Percentiles rank a stretch among this genome's conserved stretches.
Evolutionary conservation across 2,329 filamentous ascomycete species (phyloP).

Genomic region (Pestalotiopsis sp.): DNA sequence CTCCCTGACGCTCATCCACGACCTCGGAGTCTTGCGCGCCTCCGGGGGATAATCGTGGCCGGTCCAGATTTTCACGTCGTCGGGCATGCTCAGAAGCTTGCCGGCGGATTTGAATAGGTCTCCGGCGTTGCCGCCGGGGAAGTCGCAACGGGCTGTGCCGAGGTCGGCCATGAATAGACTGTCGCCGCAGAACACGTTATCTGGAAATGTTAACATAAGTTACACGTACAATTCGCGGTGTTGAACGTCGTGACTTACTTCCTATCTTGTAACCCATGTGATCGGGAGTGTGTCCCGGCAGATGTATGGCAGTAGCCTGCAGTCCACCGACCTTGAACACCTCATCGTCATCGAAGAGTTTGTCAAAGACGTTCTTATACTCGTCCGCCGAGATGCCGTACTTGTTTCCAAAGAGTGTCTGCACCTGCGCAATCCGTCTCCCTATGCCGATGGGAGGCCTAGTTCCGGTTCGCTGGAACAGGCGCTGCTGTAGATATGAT

Average conservation of each 20-base stretch:
- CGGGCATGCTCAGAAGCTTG: conserved; percentile 29
- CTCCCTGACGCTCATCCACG: conserved; percentile 47
- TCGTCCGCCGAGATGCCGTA: background rate
- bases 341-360: background rate
- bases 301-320: background rate
- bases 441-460: background rate
- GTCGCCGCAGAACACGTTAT: conserved; percentile 32
- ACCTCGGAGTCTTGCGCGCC: conserved; percentile 32
- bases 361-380: background rate
- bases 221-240: conserved; percentile 42
- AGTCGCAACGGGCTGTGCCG: conserved; percentile 49
- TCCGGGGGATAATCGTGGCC: conserved; percentile 56
- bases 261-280: background rate
- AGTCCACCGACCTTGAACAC: background rate
- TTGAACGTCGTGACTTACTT: background rate
- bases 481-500: background rate
- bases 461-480: conserved; percentile 18
- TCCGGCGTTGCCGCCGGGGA: conserved; percentile 51
- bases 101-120: conserved; percentile 45
- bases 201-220: background rate
- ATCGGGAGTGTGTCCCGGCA: background rate
- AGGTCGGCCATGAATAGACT: conserved; percentile 44
- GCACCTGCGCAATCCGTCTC: background rate
- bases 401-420: background rate
- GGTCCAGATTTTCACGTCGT: conserved; percentile 50